Conservation (phyloP, 2,329 filamentous ascomycete species). For the Lecanosticta acicola region DNA sequence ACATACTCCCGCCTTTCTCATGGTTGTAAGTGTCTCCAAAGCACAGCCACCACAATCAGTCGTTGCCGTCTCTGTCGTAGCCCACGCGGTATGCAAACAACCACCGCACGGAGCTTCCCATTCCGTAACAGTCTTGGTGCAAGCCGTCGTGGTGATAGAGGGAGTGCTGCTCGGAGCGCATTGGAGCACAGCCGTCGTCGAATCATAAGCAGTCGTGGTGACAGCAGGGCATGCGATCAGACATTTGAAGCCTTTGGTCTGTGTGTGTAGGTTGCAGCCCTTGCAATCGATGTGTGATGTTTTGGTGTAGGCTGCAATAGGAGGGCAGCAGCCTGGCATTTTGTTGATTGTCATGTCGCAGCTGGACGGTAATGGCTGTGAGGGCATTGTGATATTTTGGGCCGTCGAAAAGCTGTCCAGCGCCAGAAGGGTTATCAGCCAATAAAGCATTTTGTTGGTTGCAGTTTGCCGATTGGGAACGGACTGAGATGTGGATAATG, state of each 20-base stretch:
- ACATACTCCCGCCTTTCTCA: background rate
- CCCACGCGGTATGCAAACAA: background rate
- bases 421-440: background rate
- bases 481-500: too few species aligned
- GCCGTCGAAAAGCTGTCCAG: background rate
- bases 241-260: background rate
- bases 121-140: background rate
- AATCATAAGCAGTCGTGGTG: background rate
- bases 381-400: background rate
- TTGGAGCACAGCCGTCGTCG: background rate
- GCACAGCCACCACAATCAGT: background rate
- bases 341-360: conserved; percentile 1
- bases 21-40: background rate
- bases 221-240: background rate
- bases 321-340: conserved; percentile 3
- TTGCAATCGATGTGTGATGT: conserved; percentile 1
- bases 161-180: background rate
- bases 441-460: background rate
- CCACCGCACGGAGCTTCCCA: background rate
- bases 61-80: background rate
- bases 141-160: background rate
- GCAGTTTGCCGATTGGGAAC: too few species aligned
- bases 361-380: background rate
- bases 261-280: background rate
- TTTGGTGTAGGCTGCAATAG: background rate